Conservation (phyloP, 768 basidiomycete species). For the Tulasnella sp. region DNA sequence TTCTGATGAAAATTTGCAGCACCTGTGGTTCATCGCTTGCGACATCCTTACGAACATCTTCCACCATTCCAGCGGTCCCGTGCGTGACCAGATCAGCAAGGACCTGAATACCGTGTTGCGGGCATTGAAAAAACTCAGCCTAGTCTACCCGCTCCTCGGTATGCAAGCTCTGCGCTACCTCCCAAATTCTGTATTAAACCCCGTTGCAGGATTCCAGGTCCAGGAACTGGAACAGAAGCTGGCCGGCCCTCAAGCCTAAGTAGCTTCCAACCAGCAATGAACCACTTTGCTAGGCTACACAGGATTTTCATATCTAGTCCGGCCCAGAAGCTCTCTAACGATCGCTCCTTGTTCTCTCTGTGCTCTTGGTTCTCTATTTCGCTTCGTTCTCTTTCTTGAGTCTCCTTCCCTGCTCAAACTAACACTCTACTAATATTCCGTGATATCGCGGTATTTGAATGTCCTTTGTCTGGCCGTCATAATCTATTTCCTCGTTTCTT, state of each 20-base stretch:
- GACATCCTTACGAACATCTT: constrained; percentile 14
- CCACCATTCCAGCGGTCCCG: background rate
- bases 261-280: background rate
- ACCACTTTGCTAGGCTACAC: background rate
- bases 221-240: constrained; percentile 6
- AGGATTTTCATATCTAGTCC: background rate
- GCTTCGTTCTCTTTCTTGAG: background rate
- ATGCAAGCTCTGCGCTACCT: background rate
- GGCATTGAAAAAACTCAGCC: constrained; percentile 17
- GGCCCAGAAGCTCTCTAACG: background rate
- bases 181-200: background rate
- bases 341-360: background rate
- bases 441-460: background rate
- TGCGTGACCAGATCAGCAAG: constrained; percentile 10
- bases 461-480: background rate
- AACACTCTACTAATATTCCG: background rate
- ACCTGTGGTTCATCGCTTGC: constrained; percentile 18
- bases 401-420: background rate
- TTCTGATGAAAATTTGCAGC: background rate
- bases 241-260: background rate
- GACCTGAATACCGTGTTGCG: constrained; percentile 4
- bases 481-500: background rate
- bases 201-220: constrained; percentile 11
- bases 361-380: background rate
- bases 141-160: constrained; percentile 22